phyloP scores from a whole-genome alignment of 768 basidiomycete genomes.

The Leccinum subgranulosum region DNA sequence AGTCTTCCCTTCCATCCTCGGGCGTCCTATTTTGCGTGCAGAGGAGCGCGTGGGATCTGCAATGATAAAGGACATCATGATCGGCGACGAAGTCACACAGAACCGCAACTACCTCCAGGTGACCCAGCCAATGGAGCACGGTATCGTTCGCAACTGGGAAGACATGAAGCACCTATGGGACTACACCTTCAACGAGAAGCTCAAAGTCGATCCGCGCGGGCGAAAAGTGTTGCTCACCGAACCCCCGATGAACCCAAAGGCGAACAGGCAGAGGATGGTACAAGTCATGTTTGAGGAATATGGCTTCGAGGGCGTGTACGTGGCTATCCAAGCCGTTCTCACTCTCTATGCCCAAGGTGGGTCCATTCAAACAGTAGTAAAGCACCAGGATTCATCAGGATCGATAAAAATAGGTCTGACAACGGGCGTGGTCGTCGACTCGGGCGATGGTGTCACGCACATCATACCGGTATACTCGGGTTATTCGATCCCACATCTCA shows the following conservation, averaged over 20 bases:
- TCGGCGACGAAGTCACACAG: conserved; percentile 94
- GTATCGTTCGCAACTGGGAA: conserved; percentile 98
- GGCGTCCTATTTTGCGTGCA: conserved; percentile 94
- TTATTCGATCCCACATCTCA: conserved; percentile 92
- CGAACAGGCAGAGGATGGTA: conserved; percentile 88
- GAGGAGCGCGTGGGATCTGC: conserved; percentile 89
- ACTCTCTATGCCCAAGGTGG: conserved; percentile 97
- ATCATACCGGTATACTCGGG: conserved; percentile 99
- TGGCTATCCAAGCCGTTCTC: conserved; percentile 97
- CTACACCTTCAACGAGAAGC: conserved; percentile 96
- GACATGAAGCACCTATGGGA: conserved; percentile 99
- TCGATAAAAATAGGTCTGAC: conserved; percentile 67
- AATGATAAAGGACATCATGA: conserved; percentile 95
- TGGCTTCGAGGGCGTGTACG: conserved; percentile 92
- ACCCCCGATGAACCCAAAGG: conserved; percentile 98
- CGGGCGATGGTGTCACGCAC: conserved; percentile 98
- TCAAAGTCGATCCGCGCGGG: conserved; percentile 81
- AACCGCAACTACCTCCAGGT: conserved; percentile 95
- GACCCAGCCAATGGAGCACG: conserved; percentile 98
- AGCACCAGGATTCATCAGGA: not conserved
- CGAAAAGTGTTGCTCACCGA: conserved; percentile 93
- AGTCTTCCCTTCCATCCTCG: conserved; percentile 97
- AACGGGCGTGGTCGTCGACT: conserved; percentile 98
- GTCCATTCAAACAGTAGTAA: conserved; percentile 27
- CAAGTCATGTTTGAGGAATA: conserved; percentile 99